Evolutionary conservation across 495 filamentous ascomycete species (phyloP).

Genomic region (Xylaria grammica): DNA sequence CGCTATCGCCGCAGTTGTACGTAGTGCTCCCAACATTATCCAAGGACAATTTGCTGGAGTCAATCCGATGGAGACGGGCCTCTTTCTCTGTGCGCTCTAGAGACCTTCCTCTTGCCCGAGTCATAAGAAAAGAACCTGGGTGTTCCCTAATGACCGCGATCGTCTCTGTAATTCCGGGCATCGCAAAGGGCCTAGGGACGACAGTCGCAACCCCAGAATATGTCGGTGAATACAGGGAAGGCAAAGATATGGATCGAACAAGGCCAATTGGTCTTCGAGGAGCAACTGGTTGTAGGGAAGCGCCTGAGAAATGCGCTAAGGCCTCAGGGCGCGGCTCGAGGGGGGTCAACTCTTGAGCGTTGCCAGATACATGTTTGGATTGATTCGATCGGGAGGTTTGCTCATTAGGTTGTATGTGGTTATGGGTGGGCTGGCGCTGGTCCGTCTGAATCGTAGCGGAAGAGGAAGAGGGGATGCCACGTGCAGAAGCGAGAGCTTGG

Average conservation of each 20-base stretch:
- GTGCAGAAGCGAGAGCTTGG: conserved; percentile 58
- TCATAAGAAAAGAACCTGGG: conserved; percentile 38
- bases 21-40: conserved; percentile 22
- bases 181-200: conserved; percentile 24
- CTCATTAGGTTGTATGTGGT: conserved; percentile 29
- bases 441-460: conserved; percentile 29
- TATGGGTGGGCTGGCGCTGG: conserved; percentile 35
- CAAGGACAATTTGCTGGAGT: conserved; percentile 13
- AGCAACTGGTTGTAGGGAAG: conserved; percentile 37
- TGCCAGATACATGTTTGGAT: conserved; percentile 27
- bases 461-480: conserved; percentile 45
- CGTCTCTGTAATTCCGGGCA: conserved; percentile 31
- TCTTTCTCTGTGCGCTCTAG: conserved; percentile 52
- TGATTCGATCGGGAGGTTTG: conserved; percentile 22
- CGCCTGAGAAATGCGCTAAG: conserved; percentile 32
- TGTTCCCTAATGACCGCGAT: conserved; percentile 45
- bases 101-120: conserved; percentile 41
- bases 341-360: conserved; percentile 25
- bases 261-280: conserved; percentile 29
- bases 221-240: conserved; percentile 25
- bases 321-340: conserved; percentile 41
- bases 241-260: conserved; percentile 28
- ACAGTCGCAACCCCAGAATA: conserved; percentile 11
- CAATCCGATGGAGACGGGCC: conserved; percentile 34
- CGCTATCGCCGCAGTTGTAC: conserved; percentile 45